Evolutionary conservation across 2,329 filamentous ascomycete genomes (phyloP).

Genomic region (Paecilomyces formosus): DNA sequence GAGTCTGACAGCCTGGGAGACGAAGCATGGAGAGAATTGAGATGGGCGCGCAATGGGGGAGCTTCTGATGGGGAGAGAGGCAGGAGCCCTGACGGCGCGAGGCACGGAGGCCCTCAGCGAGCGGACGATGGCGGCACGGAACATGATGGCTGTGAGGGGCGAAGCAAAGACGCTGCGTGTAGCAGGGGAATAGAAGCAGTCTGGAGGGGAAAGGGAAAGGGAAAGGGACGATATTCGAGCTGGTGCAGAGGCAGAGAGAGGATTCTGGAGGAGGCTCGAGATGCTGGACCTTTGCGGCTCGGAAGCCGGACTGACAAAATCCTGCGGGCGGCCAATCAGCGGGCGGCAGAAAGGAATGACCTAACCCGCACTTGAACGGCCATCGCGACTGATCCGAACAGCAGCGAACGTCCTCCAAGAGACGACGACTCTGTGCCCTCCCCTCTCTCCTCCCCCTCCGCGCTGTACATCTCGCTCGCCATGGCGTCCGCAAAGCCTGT

Average conservation of each 20-base stretch:
- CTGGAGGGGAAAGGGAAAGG: constrained; percentile 2
- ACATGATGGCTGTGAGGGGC: constrained; percentile 55
- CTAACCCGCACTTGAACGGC: constrained; percentile 24
- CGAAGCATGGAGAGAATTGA: constrained; percentile 54
- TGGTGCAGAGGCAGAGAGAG: constrained; percentile 11
- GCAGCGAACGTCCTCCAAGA: constrained; percentile 12
- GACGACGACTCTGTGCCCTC: constrained; percentile 4
- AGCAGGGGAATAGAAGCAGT: constrained; percentile 3
- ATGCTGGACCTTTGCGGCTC: constrained; percentile 18
- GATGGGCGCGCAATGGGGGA: constrained; percentile 55
- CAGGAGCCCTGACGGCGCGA: constrained; percentile 47
- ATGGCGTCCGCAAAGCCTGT: constrained; percentile 41
- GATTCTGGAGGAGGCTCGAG: constrained; percentile 9
- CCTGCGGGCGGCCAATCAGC: constrained; percentile 32
- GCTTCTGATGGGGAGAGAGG: constrained; percentile 53
- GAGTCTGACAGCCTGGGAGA: constrained; percentile 65
- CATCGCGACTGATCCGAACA: constrained; percentile 7
- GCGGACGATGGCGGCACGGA: constrained; percentile 79
- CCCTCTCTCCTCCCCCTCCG: constrained; percentile 8
- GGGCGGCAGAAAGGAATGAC: constrained; percentile 31
- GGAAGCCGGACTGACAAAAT: constrained; percentile 23
- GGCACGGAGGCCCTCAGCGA: constrained; percentile 55
- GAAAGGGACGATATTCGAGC: constrained; percentile 3
- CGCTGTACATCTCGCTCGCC: constrained; percentile 10
- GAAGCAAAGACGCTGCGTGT: constrained; percentile 4